Evolutionary conservation across 1,284 basidiomycete genomes (phyloP).

Genomic region (Heterobasidion irregulare): DNA sequence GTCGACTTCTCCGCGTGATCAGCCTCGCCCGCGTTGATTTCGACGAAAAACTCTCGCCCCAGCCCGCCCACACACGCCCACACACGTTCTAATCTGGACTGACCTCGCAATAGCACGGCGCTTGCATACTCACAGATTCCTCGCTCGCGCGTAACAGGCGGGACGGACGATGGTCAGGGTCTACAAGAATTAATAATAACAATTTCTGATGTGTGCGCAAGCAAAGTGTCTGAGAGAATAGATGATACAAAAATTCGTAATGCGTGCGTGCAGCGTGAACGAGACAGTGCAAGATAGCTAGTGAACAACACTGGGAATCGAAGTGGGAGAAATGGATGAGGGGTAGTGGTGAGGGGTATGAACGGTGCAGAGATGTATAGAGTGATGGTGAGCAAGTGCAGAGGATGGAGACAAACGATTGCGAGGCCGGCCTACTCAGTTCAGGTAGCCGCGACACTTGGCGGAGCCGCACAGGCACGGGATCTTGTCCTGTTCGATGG

Average conservation of each 20-base stretch:
- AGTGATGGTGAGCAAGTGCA: conserved; percentile 1
- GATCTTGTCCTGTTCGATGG: conserved; percentile 88
- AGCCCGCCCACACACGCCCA: not conserved
- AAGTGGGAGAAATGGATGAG: not conserved
- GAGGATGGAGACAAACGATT: not conserved
- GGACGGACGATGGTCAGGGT: not conserved
- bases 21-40: too few relatives aligned
- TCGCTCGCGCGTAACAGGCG: not conserved
- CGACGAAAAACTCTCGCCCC: not conserved
- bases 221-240: conserved; percentile 7
- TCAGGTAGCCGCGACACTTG: conserved; percentile 86
- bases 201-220: not conserved
- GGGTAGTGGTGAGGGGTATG: conserved; percentile 7
- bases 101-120: too few relatives aligned
- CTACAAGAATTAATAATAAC: not conserved
- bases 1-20: conserved; percentile 58
- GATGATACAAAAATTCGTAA: conserved; percentile 11
- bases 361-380: conserved; percentile 8
- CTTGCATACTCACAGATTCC: not conserved
- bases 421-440: conserved; percentile 34
- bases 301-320: conserved; percentile 9
- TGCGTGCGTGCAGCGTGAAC: conserved; percentile 3
- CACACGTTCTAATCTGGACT: too few relatives aligned
- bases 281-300: conserved; percentile 17
- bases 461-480: conserved; percentile 82